Evolutionary conservation across 208 protist genomes (phyloP), one percentile per base, ranked within the genome.

Genomic region (Tritrichomonas foetus): DNA sequence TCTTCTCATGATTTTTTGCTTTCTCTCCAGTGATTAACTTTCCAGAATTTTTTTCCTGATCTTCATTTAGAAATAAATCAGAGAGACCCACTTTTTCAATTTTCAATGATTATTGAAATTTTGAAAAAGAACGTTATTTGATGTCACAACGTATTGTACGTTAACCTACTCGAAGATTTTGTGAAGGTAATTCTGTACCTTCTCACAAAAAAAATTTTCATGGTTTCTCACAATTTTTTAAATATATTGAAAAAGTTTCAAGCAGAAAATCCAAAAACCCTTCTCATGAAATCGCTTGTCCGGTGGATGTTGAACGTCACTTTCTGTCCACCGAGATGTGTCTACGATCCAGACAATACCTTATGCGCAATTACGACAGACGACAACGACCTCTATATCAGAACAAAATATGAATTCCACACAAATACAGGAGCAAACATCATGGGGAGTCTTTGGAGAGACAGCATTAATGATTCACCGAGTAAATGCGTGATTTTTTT

Each of bases 231-330:
- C n/a, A n/a, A n/a, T n/a, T n/a, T n/a, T n/a, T n/a, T n/a, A n/a
- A n/a, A n/a, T n/a, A n/a, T n/a, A n/a, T n/a, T n/a, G n/a, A n/a
- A n/a, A n/a, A n/a, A n/a, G n/a, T n/a, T n/a, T n/a, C n/a, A n/a
- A n/a, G n/a, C n/a, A n/a, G n/a, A n/a, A n/a, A n/a, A n/a, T n/a
- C n/a, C n/a, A n/a, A n/a, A n/a, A n/a, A n/a, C n/a, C n/a, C n/a
- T n/a, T 22, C 53, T 61, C 53, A 89, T 89, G 78, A 89, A 89
- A 89, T n/a, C n/a, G n/a, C 47, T 89, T 61, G 78, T 89, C n/a
- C 5, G 30, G 30, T 89, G 78, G 78, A 44, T 89, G 0, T 20
- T 57, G 11, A 33, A 57, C 20, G 78, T 57, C 0, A 57, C 41
- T 27, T 89, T 89, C 41, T 22, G 78, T 53, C 78, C 78, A 39